Conservation (phyloP, 192 early-diverging fungal genomes). For the Diversispora epigaea region DNA sequence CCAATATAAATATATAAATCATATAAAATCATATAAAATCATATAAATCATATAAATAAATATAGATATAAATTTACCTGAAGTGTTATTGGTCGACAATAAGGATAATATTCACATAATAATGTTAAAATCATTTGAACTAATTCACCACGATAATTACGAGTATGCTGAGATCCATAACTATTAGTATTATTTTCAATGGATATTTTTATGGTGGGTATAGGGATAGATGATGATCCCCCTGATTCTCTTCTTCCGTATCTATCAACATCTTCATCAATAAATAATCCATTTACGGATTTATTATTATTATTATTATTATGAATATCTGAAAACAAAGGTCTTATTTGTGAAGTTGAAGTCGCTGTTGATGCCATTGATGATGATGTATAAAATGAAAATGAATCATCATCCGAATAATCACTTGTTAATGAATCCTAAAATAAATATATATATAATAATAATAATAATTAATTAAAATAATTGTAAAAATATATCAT, state of each 20-base stretch:
- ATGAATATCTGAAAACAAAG: not conserved
- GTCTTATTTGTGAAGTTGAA: not conserved
- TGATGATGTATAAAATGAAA: constrained; percentile 33
- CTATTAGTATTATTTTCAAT: not conserved
- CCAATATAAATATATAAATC: too few relatives aligned
- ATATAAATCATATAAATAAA: constrained; percentile 14
- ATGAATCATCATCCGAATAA: constrained; percentile 3
- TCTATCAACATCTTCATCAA: not conserved
- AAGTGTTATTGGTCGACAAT: constrained; percentile 22
- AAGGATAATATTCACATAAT: constrained; percentile 8
- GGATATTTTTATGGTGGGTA: constrained; percentile 7
- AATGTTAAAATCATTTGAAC: not conserved
- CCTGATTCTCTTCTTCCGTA: not conserved
- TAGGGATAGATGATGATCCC: not conserved
- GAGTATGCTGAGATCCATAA: not conserved
- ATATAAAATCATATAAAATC: constrained; percentile 33
- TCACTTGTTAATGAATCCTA: constrained; percentile 39
- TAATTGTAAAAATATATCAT: not conserved
- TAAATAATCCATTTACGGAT: not conserved
- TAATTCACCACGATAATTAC: constrained; percentile 2
- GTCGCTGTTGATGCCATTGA: constrained; percentile 10
- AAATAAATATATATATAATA: not conserved
- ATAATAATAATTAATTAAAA: too few relatives aligned
- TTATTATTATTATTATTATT: not conserved
- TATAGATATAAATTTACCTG: constrained; percentile 13